phyloP scores from a whole-genome alignment of 2,329 filamentous ascomycete genomes.

The Venturia effusa region DNA sequence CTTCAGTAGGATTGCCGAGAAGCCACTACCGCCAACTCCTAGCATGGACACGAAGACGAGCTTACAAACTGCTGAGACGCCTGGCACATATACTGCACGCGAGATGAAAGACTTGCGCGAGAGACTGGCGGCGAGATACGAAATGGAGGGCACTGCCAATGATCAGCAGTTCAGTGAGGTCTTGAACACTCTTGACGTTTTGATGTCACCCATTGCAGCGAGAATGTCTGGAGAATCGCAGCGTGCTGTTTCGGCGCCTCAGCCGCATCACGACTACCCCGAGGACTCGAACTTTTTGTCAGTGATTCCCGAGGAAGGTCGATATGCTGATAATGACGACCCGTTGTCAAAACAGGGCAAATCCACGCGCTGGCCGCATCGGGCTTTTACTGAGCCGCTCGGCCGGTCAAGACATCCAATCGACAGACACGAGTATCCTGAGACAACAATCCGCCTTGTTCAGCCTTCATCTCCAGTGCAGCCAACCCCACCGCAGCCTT shows the following conservation, averaged over 20 bases:
- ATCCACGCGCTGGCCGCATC: neutral
- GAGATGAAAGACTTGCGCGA: slow-evolving; percentile 49
- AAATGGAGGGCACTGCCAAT: slow-evolving; percentile 32
- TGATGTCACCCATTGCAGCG: slow-evolving; percentile 36
- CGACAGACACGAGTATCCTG: slow-evolving; percentile 17
- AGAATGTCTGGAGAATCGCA: slow-evolving; percentile 9
- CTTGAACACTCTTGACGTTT: slow-evolving; percentile 47
- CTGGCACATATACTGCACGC: slow-evolving; percentile 40
- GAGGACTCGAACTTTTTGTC: slow-evolving; percentile 29
- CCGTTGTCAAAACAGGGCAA: neutral
- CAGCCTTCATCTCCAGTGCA: slow-evolving; percentile 18
- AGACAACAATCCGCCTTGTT: slow-evolving; percentile 46
- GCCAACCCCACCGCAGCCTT: slow-evolving; percentile 27
- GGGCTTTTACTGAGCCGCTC: slow-evolving; percentile 28
- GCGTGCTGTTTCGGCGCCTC: slow-evolving; percentile 38
- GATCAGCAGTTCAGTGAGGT: slow-evolving; percentile 47
- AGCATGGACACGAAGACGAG: slow-evolving; percentile 15
- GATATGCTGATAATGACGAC: slow-evolving; percentile 19
- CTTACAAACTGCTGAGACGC: slow-evolving; percentile 26
- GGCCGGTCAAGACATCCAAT: slow-evolving; percentile 16
- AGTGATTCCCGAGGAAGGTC: slow-evolving; percentile 41
- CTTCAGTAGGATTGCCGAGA: slow-evolving; percentile 17
- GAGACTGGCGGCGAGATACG: slow-evolving; percentile 42
- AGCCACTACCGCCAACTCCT: slow-evolving; percentile 35
- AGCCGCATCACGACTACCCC: slow-evolving; percentile 20